Evolutionary conservation across 2,329 filamentous ascomycete species (phyloP), one percentile per base, ranked within the genome.

Genomic region (Epichloe sibirici): DNA sequence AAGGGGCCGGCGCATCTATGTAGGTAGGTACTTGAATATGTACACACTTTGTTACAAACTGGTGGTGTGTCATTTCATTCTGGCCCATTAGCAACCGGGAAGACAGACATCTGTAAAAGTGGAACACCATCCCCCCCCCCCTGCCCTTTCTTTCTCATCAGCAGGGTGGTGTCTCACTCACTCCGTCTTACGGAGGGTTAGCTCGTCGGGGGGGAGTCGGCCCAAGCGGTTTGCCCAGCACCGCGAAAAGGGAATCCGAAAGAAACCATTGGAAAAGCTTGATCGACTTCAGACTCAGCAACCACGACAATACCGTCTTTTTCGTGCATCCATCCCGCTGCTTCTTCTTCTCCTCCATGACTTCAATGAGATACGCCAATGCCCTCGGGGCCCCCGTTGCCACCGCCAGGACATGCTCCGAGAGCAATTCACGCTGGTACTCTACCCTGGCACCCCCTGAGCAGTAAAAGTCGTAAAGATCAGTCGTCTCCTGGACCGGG

Each of bases 381-480:
- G 28, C 46, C 34, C 42, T 37, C 4, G 46, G 46, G 25, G 34
- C 51, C n/a, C 31, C 45, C 21, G 28, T 51, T 11, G 23, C 11
- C 7, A 34, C 23, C 21, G 37, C 13, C 5, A 39, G 6, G 13
- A 13, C 23, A 15, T 55, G 46, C 15, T 23, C n/a, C 9, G 46
- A 49, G 5, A 43, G 11, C 34, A 49, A 9, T 3, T 45, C 42
- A 4, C 38, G 46, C 21, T 49, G 21, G 35, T 53, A 49, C 17
- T 49, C 38, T 11, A 53, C 46, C 39, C 38, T 21, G 13, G 43
- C 34, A 5, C 51, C 51, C 3, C 45, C 31, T 5, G 40, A 13
- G n/a, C 51, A 53, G 40, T 53, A 53, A 13, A 45, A 45, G 3
- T 45, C 40, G 15, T 49, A 49, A 7, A 53, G 31, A 43, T 38